phyloP scores from a whole-genome alignment of 2,329 filamentous ascomycete genomes.

The Pyricularia pennisetigena region DNA sequence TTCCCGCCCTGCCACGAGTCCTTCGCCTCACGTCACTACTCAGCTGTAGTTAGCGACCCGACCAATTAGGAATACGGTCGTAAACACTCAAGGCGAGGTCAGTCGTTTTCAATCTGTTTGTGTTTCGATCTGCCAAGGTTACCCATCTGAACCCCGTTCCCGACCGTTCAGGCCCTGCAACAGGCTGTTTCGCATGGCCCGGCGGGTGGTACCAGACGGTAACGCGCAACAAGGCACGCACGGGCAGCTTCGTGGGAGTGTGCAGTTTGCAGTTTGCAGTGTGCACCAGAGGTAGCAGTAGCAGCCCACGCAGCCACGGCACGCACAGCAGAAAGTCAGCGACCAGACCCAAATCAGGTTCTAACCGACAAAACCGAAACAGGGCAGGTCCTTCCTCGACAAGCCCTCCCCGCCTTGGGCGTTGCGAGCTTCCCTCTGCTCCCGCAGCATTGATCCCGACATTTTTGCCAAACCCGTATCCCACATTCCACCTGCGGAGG shows the following conservation, averaged over 20 bases:
- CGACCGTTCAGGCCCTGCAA: background rate
- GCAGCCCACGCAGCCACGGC: background rate
- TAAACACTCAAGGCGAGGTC: background rate
- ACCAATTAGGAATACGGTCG: background rate
- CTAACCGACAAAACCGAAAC: constrained; percentile 1
- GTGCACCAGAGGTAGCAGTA: background rate
- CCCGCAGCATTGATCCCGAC: background rate
- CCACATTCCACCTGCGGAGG: background rate
- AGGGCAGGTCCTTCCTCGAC: background rate
- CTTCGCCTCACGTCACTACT: background rate
- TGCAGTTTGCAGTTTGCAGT: background rate
- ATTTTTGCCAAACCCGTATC: background rate
- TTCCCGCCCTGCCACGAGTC: background rate
- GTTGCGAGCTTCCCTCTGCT: background rate
- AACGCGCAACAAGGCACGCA: background rate
- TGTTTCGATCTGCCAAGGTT: background rate
- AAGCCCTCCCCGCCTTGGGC: background rate
- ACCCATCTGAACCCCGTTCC: background rate
- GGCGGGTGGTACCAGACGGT: background rate
- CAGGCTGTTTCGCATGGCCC: background rate
- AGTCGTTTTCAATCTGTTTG: background rate
- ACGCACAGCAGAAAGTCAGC: background rate
- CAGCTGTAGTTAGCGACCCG: background rate
- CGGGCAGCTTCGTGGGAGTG: background rate
- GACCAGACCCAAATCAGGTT: background rate